Conservation (phyloP, 2,329 filamentous ascomycete genomes). For the Ilyonectria mors-panacis region DNA sequence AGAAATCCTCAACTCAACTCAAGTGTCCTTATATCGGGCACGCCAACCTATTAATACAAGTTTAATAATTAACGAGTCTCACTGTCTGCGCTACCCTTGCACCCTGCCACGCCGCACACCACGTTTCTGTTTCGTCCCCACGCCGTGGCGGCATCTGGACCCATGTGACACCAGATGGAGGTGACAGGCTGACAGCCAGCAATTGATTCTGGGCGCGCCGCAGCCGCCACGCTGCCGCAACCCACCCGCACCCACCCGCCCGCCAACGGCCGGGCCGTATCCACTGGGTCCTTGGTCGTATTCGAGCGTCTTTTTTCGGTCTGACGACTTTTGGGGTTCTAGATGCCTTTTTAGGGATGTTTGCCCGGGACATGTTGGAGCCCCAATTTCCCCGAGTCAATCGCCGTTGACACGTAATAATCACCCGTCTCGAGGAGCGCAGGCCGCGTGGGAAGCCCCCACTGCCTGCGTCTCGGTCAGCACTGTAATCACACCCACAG, state of each 20-base stretch:
- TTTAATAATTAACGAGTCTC: not conserved
- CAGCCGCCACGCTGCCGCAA: not conserved
- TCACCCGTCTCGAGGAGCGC: not conserved
- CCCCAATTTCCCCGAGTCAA: conserved; percentile 11
- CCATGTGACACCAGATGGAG: not conserved
- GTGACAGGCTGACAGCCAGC: not conserved
- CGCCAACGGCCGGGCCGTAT: not conserved
- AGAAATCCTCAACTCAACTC: not conserved
- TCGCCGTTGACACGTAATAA: conserved; percentile 18
- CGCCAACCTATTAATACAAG: not conserved
- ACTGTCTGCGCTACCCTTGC: not conserved
- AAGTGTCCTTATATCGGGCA: not conserved
- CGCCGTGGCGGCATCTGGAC: not conserved
- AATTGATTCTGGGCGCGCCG: not conserved
- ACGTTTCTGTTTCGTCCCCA: not conserved
- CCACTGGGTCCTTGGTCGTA: not conserved
- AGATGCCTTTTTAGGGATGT: not conserved
- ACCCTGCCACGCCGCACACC: not conserved
- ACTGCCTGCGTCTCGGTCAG: not conserved
- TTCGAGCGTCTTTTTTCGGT: not conserved
- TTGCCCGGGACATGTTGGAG: not conserved
- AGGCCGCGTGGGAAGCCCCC: not conserved
- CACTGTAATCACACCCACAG: conserved; percentile 2
- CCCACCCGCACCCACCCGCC: not conserved
- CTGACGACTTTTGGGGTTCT: no score